phyloP scores from a whole-genome alignment of 306 rosid genomes.

The Luffa acutangula region DNA sequence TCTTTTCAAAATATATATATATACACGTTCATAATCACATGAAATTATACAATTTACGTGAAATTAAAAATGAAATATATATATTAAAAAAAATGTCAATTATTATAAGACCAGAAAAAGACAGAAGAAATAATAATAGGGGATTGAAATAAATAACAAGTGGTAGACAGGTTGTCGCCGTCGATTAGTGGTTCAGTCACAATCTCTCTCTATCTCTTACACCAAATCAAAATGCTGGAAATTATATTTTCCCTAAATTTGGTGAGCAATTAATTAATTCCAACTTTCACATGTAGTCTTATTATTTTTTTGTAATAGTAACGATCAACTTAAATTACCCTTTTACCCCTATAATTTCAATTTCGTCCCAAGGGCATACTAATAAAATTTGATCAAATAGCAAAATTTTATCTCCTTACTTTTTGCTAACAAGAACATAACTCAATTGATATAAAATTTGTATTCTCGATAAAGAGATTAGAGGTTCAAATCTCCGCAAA shows the following conservation, averaged over 20 bases:
- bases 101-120: background rate
- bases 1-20: too few species aligned
- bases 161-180: constrained; percentile 31
- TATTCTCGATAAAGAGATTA: too few species aligned
- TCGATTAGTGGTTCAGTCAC: constrained; percentile 15
- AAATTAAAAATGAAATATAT: background rate
- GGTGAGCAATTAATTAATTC: background rate
- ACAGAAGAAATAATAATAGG: background rate
- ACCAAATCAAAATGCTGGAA: background rate
- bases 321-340: background rate
- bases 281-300: background rate
- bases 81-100: background rate
- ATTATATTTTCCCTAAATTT: background rate
- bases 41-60: background rate
- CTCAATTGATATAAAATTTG: too few species aligned
- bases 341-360: background rate
- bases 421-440: too few species aligned
- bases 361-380: too few species aligned
- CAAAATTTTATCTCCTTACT: too few species aligned
- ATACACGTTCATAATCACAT: background rate
- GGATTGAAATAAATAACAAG: background rate
- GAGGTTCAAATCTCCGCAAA: too few species aligned
- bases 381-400: too few species aligned
- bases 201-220: background rate
- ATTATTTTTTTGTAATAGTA: background rate